A percentile compares a stretch with the other conserved stretches of the same genome.
Conservation (phyloP, 2,329 filamentous ascomycete species). For the Aspergillus sp. region DNA sequence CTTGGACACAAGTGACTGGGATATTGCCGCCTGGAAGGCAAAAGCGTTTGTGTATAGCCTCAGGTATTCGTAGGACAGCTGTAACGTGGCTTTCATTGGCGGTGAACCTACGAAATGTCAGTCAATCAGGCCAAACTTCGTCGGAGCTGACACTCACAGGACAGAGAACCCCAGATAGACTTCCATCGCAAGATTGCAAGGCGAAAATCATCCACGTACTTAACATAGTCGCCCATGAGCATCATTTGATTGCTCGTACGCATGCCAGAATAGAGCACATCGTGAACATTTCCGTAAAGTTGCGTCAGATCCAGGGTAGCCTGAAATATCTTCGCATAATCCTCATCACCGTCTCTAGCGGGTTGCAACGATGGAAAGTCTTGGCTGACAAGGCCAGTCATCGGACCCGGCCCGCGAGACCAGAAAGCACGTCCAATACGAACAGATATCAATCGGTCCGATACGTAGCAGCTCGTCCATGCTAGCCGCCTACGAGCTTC, state of each 20-base stretch:
- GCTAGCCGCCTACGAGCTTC: slow-evolving; percentile 66
- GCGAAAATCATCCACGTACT: slow-evolving; percentile 74
- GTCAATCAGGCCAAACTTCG: neutral
- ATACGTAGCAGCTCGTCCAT: slow-evolving; percentile 70
- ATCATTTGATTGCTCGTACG: slow-evolving; percentile 70
- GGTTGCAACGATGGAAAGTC: slow-evolving; percentile 69
- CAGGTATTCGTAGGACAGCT: slow-evolving; percentile 72
- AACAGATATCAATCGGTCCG: slow-evolving; percentile 69
- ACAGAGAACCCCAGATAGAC: slow-evolving; percentile 66
- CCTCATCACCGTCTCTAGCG: slow-evolving; percentile 60
- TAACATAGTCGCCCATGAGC: slow-evolving; percentile 70
- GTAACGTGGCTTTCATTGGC: slow-evolving; percentile 65
- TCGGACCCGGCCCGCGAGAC: slow-evolving; percentile 69
- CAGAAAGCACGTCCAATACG: slow-evolving; percentile 72
- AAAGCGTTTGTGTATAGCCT: slow-evolving; percentile 74
- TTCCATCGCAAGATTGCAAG: slow-evolving; percentile 71
- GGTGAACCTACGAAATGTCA: slow-evolving; percentile 54
- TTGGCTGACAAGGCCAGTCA: slow-evolving; percentile 64
- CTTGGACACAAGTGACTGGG: slow-evolving; percentile 49
- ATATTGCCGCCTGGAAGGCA: slow-evolving; percentile 71
- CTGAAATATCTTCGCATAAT: slow-evolving; percentile 69
- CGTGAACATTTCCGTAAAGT: slow-evolving; percentile 72
- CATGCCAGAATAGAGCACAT: slow-evolving; percentile 71
- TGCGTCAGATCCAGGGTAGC: slow-evolving; percentile 71
- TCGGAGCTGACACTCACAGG: slow-evolving; percentile 50